These are phyloP conservation scores for Puccinia triticina DNA, from an alignment of 1,284 basidiomycete genomes.

Conservation along the genomic window DNA sequence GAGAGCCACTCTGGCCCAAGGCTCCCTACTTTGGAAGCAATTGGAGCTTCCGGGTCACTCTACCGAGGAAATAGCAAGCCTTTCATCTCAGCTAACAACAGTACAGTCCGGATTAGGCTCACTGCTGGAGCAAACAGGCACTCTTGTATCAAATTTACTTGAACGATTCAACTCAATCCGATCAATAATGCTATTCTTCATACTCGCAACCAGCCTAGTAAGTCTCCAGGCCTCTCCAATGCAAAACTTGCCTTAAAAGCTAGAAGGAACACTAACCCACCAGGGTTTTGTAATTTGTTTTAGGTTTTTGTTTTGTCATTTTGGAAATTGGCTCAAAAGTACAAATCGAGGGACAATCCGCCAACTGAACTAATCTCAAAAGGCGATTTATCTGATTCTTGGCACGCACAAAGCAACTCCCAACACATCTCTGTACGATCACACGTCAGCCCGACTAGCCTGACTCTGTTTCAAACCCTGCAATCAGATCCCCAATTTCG, in stretches of 20 bases:
- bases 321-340: conserved; percentile 4
- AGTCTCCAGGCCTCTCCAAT: background rate
- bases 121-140: background rate
- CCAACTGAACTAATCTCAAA: background rate
- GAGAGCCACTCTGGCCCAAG: background rate
- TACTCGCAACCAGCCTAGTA: conserved; percentile 21
- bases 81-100: background rate
- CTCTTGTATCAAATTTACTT: background rate
- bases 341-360: background rate
- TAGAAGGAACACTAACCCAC: background rate
- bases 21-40: background rate
- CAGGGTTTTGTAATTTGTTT: background rate
- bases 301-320: conserved; percentile 18
- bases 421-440: background rate
- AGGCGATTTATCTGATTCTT: background rate
- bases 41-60: background rate
- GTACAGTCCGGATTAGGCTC: background rate
- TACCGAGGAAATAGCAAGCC: background rate
- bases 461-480: background rate
- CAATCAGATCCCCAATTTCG: conserved; percentile 20
- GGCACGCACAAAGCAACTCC: background rate
- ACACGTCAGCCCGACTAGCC: no score
- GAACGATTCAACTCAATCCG: conserved; percentile 10
- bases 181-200: background rate
- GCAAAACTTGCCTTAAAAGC: background rate